These are phyloP conservation scores for Bondarzewia mesenterica DNA, from an alignment of 1,284 basidiomycete genomes.

Conservation along the genomic window DNA sequence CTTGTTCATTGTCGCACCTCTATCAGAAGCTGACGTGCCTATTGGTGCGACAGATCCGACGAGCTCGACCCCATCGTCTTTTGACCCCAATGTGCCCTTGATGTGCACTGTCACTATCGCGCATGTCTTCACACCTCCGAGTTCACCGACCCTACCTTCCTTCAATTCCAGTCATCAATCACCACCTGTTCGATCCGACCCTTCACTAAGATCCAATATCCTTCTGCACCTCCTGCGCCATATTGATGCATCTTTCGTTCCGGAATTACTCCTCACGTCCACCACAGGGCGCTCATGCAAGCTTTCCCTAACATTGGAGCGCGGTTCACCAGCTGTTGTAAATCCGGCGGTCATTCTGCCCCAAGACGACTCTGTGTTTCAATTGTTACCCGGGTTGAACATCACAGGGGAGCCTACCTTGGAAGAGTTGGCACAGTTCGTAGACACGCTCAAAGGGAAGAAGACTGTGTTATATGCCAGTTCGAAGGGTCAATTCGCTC, in stretches of 20 bases:
- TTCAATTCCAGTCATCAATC: slow-evolving; percentile 18
- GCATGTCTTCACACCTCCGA: slow-evolving; percentile 25
- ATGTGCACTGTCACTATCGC: slow-evolving; percentile 53
- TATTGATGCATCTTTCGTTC: slow-evolving; percentile 52
- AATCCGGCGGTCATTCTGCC: slow-evolving; percentile 24
- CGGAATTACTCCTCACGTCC: slow-evolving; percentile 31
- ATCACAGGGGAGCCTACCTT: slow-evolving; percentile 67
- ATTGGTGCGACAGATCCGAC: slow-evolving; percentile 13
- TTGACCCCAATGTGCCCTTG: slow-evolving; percentile 24
- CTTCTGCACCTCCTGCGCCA: slow-evolving; percentile 61
- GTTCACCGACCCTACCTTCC: neutral
- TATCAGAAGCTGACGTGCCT: slow-evolving; percentile 7
- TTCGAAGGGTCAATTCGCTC: slow-evolving; percentile 78
- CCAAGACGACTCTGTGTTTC: slow-evolving; percentile 39
- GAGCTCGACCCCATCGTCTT: slow-evolving; percentile 10
- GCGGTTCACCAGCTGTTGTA: slow-evolving; percentile 35
- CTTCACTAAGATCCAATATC: slow-evolving; percentile 54
- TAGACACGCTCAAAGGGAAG: slow-evolving; percentile 74
- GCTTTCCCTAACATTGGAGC: slow-evolving; percentile 45
- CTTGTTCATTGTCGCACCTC: slow-evolving; percentile 49
- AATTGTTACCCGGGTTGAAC: slow-evolving; percentile 33
- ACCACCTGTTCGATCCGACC: slow-evolving; percentile 33
- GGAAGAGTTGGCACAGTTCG: slow-evolving; percentile 70
- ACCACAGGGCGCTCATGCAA: slow-evolving; percentile 38
- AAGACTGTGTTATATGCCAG: slow-evolving; percentile 78